Evolutionary conservation across 768 basidiomycete genomes (phyloP).

Genomic region (Psilocybe azurescens): DNA sequence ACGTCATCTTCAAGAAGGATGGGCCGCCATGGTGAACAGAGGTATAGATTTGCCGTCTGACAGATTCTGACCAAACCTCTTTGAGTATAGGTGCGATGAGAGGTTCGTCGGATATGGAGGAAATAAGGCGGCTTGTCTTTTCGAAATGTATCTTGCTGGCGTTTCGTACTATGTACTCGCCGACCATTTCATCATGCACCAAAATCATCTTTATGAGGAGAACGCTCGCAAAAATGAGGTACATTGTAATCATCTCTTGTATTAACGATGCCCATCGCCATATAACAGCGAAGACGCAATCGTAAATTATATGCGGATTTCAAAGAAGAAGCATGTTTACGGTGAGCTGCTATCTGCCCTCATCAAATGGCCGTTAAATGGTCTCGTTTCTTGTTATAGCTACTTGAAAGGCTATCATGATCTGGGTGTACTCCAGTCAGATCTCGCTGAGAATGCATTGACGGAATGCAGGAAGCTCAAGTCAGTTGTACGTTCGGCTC

Average conservation of each 20-base stretch:
- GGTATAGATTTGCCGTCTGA: slow-evolving; percentile 4
- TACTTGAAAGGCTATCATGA: slow-evolving; percentile 68
- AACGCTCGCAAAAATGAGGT: slow-evolving; percentile 75
- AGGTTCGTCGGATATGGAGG: slow-evolving; percentile 91
- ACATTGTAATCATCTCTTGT: not conserved
- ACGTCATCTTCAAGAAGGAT: slow-evolving; percentile 81
- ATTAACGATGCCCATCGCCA: not conserved
- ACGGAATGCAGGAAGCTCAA: slow-evolving; percentile 72
- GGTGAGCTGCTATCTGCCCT: slow-evolving; percentile 31
- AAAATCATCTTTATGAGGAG: slow-evolving; percentile 85
- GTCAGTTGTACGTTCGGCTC: slow-evolving; percentile 12
- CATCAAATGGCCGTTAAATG: not conserved
- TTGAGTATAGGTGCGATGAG: slow-evolving; percentile 79
- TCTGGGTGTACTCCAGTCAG: slow-evolving; percentile 52
- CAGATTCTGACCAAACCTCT: not conserved
- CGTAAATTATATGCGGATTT: slow-evolving; percentile 80
- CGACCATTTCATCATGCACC: slow-evolving; percentile 90
- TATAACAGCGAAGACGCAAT: slow-evolving; percentile 69
- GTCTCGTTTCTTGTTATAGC: slow-evolving; percentile 35
- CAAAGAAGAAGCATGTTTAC: slow-evolving; percentile 73
- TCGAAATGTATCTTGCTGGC: slow-evolving; percentile 89
- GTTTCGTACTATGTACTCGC: slow-evolving; percentile 83
- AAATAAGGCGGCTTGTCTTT: slow-evolving; percentile 92
- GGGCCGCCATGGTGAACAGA: slow-evolving; percentile 68
- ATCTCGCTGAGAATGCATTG: slow-evolving; percentile 56